Conservation (phyloP, 2,329 filamentous ascomycete species). For the Colletotrichum eremochloae region DNA sequence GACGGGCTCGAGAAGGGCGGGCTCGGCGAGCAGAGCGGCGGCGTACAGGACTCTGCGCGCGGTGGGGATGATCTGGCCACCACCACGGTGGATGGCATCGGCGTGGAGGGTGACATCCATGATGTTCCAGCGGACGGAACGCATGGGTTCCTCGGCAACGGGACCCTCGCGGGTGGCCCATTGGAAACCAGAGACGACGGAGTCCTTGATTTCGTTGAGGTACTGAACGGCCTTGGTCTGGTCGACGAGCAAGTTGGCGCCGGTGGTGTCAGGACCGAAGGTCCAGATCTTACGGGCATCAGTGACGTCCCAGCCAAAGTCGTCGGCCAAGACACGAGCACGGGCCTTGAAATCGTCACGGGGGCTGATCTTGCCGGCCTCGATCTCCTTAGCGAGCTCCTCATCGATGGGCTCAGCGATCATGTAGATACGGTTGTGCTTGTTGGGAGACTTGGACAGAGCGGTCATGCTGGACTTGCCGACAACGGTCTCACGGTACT, state of each 20-base stretch:
- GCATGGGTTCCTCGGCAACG: slow-evolving; percentile 98
- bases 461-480: slow-evolving; percentile 92
- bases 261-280: slow-evolving; percentile 97
- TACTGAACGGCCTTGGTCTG: slow-evolving; percentile 99
- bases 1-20: slow-evolving; percentile 94
- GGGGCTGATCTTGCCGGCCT: slow-evolving; percentile 89
- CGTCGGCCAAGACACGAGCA: slow-evolving; percentile 95
- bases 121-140: slow-evolving; percentile 97
- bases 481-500: slow-evolving; percentile 96
- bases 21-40: slow-evolving; percentile 89
- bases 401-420: slow-evolving; percentile 90
- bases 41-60: slow-evolving; percentile 98
- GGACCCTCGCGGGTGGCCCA: slow-evolving; percentile 99
- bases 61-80: slow-evolving; percentile 98
- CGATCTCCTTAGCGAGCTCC: slow-evolving; percentile 92
- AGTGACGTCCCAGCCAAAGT: slow-evolving; percentile 99
- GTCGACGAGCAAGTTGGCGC: slow-evolving; percentile 98
- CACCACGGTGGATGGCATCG: slow-evolving; percentile 99
- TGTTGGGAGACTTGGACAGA: slow-evolving; percentile 99
- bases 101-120: slow-evolving; percentile 99
- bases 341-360: slow-evolving; percentile 99
- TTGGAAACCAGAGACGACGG: slow-evolving; percentile 99
- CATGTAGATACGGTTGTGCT: slow-evolving; percentile 99
- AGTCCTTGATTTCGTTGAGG: slow-evolving; percentile 99
- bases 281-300: slow-evolving; percentile 99